phyloP scores from a whole-genome alignment of 176 grass and related monocot genomes.

The Triticum aestivum region IWGSC_CS_RefSeq_v2.1 NC_057805.1:33556689-33557188 shows the following conservation, averaged over 20 bases:
- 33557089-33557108: not conserved
- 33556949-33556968: constrained; percentile 60
- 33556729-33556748: not conserved
- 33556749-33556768: not conserved
- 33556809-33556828: constrained; percentile 31
- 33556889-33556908: constrained; percentile 42
- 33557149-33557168: not conserved
- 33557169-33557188: not conserved
- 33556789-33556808: constrained; percentile 14
- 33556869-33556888: constrained; percentile 40
- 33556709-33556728: not conserved
- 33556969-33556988: constrained; percentile 48
- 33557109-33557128: not conserved
- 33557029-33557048: constrained; percentile 13
- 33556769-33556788: constrained; percentile 3
- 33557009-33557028: constrained; percentile 50
- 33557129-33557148: not conserved
- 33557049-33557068: not conserved
- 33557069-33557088: not conserved
- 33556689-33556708: not conserved
- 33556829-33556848: constrained; percentile 30
- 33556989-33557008: constrained; percentile 58
- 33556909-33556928: constrained; percentile 48
- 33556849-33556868: constrained; percentile 33
- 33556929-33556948: constrained; percentile 52